phyloP scores from a whole-genome alignment of 345 rosid genomes.

The Iberis pinnata region DNA sequence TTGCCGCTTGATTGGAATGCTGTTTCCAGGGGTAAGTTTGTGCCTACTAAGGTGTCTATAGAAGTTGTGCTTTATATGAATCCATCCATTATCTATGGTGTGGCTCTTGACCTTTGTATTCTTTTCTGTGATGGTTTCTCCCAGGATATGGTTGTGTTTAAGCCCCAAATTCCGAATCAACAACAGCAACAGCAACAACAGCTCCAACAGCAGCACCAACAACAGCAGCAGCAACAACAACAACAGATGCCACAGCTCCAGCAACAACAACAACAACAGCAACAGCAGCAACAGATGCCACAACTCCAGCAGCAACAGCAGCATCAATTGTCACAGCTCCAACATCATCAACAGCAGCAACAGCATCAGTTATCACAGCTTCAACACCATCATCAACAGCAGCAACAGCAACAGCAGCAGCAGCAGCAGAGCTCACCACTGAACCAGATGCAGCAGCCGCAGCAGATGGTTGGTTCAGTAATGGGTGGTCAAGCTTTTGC shows the following conservation, averaged over 20 bases:
- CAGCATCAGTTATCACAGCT: constrained; percentile 31
- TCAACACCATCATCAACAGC: constrained; percentile 34
- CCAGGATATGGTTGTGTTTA: not conserved
- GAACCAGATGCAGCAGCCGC: not conserved
- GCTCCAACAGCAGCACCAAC: not conserved
- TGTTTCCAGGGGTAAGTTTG: constrained; percentile 85
- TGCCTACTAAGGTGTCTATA: not conserved
- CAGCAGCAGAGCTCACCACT: not conserved
- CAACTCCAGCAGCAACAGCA: constrained; percentile 34
- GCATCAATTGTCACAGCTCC: constrained; percentile 38
- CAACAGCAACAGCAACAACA: not conserved
- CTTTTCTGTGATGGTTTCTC: not conserved
- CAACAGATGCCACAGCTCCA: constrained; percentile 34
- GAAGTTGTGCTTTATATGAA: not conserved
- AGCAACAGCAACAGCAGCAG: constrained; percentile 29
- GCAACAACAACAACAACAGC: constrained; percentile 33
- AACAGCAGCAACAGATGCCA: constrained; percentile 37
- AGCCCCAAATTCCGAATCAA: not conserved
- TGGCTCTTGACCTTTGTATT: not conserved
- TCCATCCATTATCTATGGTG: not conserved
- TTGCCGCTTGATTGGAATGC: constrained; percentile 93
- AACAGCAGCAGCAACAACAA: constrained; percentile 25
- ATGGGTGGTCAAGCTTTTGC: not conserved
- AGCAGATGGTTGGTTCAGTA: not conserved
- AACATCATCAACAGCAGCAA: constrained; percentile 37